Conservation (phyloP, 208 protist species). For the Trypanosoma brucei region DNA sequence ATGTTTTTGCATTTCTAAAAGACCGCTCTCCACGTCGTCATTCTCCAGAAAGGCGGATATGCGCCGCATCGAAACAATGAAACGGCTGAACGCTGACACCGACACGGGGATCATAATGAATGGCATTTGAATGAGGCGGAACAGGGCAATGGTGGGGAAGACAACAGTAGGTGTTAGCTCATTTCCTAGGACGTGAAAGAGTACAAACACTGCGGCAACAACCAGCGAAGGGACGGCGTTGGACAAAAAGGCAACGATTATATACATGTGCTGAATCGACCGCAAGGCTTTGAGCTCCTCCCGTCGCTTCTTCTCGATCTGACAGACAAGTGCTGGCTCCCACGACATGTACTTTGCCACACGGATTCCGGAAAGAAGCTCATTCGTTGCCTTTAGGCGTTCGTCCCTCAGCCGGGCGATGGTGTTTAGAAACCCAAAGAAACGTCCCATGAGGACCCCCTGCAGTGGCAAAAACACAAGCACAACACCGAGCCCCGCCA, state of each 20-base stretch:
- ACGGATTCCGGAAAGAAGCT: slow-evolving; percentile 90
- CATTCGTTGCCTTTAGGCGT: slow-evolving; percentile 87
- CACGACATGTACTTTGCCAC: slow-evolving; percentile 93
- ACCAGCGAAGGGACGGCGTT: slow-evolving; percentile 34
- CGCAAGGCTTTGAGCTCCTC: slow-evolving; percentile 23
- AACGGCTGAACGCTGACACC: slow-evolving; percentile 58
- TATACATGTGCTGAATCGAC: slow-evolving; percentile 11
- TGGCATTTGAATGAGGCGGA: slow-evolving; percentile 73
- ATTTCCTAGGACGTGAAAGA: slow-evolving; percentile 32
- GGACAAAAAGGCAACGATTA: slow-evolving; percentile 31
- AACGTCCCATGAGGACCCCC: slow-evolving; percentile 32
- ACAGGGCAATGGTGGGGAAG: slow-evolving; percentile 75
- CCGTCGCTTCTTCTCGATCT: slow-evolving; percentile 27
- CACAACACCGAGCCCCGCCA: slow-evolving; percentile 67
- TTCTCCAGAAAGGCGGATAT: slow-evolving; percentile 67
- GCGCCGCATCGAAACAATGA: slow-evolving; percentile 64
- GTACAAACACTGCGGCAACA: slow-evolving; percentile 24
- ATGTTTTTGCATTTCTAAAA: not conserved
- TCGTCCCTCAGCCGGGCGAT: slow-evolving; percentile 62
- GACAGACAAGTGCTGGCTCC: slow-evolving; percentile 54
- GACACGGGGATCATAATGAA: slow-evolving; percentile 73
- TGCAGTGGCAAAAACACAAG: slow-evolving; percentile 68
- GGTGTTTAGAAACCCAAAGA: slow-evolving; percentile 18
- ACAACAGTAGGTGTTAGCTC: slow-evolving; percentile 62
- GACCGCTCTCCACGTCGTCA: slow-evolving; percentile 23